phyloP scores from a whole-genome alignment of 2,329 filamentous ascomycete genomes.

The Hysterium pulicare region DNA sequence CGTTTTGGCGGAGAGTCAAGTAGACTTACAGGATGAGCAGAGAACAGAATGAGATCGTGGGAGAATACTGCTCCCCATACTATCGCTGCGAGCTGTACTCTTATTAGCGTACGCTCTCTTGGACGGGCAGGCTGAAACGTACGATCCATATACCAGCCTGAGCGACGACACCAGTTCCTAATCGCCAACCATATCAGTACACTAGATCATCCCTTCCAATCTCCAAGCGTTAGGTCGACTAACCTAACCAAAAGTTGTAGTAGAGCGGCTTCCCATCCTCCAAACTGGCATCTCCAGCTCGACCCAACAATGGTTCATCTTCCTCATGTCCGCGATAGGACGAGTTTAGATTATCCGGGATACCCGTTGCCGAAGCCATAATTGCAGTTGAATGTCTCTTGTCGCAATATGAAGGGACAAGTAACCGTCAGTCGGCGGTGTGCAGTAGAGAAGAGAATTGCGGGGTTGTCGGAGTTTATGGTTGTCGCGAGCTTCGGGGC shows the following conservation, averaged over 20 bases:
- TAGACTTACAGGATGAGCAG: slow-evolving; percentile 73
- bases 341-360: background rate
- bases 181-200: slow-evolving; percentile 12
- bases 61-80: slow-evolving; percentile 77
- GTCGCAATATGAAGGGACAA: too few relatives aligned
- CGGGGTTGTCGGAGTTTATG: background rate
- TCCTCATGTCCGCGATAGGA: slow-evolving; percentile 40
- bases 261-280: slow-evolving; percentile 60
- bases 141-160: slow-evolving; percentile 74
- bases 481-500: background rate
- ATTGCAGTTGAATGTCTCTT: background rate
- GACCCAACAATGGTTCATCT: slow-evolving; percentile 68
- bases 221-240: slow-evolving; percentile 18
- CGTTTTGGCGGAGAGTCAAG: slow-evolving; percentile 4
- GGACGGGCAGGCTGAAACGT: slow-evolving; percentile 21
- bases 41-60: slow-evolving; percentile 73
- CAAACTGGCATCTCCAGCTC: slow-evolving; percentile 71
- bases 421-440: too few relatives aligned
- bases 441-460: too few relatives aligned
- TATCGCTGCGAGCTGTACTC: slow-evolving; percentile 60
- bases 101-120: slow-evolving; percentile 10
- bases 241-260: slow-evolving; percentile 73
- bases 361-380: slow-evolving; percentile 2
- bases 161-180: slow-evolving; percentile 77
- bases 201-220: slow-evolving; percentile 1